Conservation (phyloP, 148 eudicot species). For the Bassia scoparia region DNA sequence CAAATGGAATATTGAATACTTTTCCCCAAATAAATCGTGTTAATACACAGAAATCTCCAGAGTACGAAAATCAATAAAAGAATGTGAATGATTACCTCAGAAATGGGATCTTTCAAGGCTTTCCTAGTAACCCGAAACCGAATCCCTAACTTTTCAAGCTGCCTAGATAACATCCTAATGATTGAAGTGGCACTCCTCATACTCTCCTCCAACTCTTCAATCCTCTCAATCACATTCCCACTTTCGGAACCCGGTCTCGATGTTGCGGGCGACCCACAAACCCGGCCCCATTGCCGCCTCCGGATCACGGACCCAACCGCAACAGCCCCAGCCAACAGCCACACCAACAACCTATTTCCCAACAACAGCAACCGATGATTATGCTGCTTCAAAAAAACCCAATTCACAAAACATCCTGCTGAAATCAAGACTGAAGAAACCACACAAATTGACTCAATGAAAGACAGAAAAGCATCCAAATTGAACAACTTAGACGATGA, state of each 20-base stretch:
- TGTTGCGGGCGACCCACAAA: slow-evolving; percentile 31
- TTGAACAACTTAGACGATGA: slow-evolving; percentile 25
- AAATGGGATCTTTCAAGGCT: slow-evolving; percentile 73
- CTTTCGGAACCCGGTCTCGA: slow-evolving; percentile 34
- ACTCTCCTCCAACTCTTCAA: slow-evolving; percentile 87
- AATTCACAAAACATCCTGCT: slow-evolving; percentile 38
- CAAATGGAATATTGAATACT: background rate
- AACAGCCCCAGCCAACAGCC: slow-evolving; percentile 58
- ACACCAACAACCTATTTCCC: slow-evolving; percentile 46
- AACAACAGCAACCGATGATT: slow-evolving; percentile 40
- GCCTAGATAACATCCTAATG: slow-evolving; percentile 66
- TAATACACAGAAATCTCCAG: background rate
- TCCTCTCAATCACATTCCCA: slow-evolving; percentile 68
- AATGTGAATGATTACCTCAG: slow-evolving; percentile 56
- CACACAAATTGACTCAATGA: slow-evolving; percentile 52
- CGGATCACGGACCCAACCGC: slow-evolving; percentile 62
- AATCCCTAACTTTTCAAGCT: slow-evolving; percentile 88
- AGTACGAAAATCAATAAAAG: background rate
- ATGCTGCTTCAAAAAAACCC: slow-evolving; percentile 29
- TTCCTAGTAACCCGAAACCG: slow-evolving; percentile 79
- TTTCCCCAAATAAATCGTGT: background rate
- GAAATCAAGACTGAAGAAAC: slow-evolving; percentile 53
- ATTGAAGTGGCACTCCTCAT: slow-evolving; percentile 49
- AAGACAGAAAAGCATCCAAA: slow-evolving; percentile 51
- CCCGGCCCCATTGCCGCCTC: slow-evolving; percentile 75